Base-by-base conservation (phyloP, 345 rosid species). In the Salix dunnii region DNA sequence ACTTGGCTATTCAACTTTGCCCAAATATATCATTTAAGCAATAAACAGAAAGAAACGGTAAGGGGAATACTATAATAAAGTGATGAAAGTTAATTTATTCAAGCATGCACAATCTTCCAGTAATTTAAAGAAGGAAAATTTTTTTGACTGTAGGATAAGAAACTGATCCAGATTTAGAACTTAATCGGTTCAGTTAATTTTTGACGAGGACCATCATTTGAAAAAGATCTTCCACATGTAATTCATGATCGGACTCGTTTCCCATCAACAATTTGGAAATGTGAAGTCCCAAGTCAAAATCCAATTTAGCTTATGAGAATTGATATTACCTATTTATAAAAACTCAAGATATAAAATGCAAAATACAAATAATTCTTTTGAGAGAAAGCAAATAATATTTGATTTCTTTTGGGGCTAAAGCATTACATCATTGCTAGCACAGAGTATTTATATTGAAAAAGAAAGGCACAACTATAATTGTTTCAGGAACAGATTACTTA, bases 401-500 rank as follows among this genome's bases (percentile, higher is more conserved):
- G 49, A 46, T 3, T 11, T 25, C 60, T 61, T 74, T 33, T 49
- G 65, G 49, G 43, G 25, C n/a, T 49, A 14, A 46, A 48, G 6
- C 63, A 74, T 21, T 43, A 27, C 6, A 43, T 33, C 7, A 27
- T 25, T 33, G 31, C 42, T 17, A 65, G 36, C 74, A 33, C 38
- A 60, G 77, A 74, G 27, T 65, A 9, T 35, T 66, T 49, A 68
- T 4, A 60, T 3, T 40, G 14, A 10, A 40, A 40, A 40, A 40
- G 13, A 40, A 40, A 10, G 43, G 43, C 10, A 13, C 43, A 40
- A 0, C 43, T 12, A 40, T 40, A 40, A 40, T 42, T 49, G 20
- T 28, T 70, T 31, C 23, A 67, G 25, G 62, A 58, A 71, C 7
- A 74, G 53, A 25, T 60, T 68, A 87, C 93, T 89, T 76, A 93